phyloP scores from a whole-genome alignment of 495 filamentous ascomycete species.

The Penicillium lagena region DNA sequence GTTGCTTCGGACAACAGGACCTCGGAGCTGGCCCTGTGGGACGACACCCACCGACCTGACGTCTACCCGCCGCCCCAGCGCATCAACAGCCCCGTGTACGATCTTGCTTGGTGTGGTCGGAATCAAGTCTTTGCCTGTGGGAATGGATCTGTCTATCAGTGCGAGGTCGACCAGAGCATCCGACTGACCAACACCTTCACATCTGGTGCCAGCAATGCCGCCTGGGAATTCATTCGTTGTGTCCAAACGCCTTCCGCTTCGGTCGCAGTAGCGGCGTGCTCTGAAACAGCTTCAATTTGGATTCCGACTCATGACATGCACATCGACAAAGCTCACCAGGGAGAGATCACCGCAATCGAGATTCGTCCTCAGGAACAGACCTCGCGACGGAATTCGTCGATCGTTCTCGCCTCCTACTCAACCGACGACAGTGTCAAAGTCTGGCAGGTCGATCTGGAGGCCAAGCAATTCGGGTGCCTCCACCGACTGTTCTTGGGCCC shows the following conservation, averaged over 20 bases:
- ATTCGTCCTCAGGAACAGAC: slow-evolving; percentile 27
- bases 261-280: slow-evolving; percentile 32
- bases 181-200: slow-evolving; percentile 29
- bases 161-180: slow-evolving; percentile 34
- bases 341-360: slow-evolving; percentile 41
- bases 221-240: slow-evolving; percentile 37
- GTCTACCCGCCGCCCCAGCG: slow-evolving; percentile 33
- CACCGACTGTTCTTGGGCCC: slow-evolving; percentile 37
- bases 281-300: slow-evolving; percentile 30
- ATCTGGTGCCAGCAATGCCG: slow-evolving; percentile 17
- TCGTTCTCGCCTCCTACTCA: slow-evolving; percentile 40
- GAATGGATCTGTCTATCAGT: slow-evolving; percentile 35
- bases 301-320: slow-evolving; percentile 40
- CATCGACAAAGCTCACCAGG: slow-evolving; percentile 34
- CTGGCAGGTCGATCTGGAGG: slow-evolving; percentile 59
- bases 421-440: slow-evolving; percentile 60
- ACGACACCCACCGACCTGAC: slow-evolving; percentile 34
- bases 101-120: slow-evolving; percentile 30
- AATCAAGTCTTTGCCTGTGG: slow-evolving; percentile 35
- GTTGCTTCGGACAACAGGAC: slow-evolving; percentile 35
- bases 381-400: slow-evolving; percentile 15
- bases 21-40: slow-evolving; percentile 42
- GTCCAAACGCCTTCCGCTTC: slow-evolving; percentile 14
- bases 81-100: slow-evolving; percentile 32
- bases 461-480: slow-evolving; percentile 52